These are phyloP conservation scores for Colletotrichum sp. DNA, from an alignment of 2,329 filamentous ascomycete species.

Conservation along the genomic window DNA sequence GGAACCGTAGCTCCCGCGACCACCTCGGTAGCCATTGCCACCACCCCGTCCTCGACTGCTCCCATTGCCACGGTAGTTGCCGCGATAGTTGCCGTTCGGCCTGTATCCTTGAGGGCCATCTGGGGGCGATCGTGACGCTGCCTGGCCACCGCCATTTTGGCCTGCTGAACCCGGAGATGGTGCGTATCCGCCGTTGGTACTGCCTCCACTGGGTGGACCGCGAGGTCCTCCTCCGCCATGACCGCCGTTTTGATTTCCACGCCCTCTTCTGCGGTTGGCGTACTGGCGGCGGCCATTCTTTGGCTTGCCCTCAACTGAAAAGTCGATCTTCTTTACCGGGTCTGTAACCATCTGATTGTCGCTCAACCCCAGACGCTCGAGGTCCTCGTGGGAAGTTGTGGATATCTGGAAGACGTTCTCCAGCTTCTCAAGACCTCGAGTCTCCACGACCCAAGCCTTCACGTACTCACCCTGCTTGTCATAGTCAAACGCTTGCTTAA, in stretches of 20 bases:
- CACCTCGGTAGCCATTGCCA: not conserved
- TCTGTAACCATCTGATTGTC: conserved; percentile 70
- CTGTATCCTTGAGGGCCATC: conserved; percentile 10
- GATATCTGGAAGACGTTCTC: conserved; percentile 74
- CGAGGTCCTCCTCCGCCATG: not conserved
- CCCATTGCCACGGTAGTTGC: not conserved
- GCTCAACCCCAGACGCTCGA: conserved; percentile 59
- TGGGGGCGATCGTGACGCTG: not conserved
- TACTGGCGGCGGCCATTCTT: conserved; percentile 38
- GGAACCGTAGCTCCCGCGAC: not conserved
- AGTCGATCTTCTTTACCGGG: conserved; percentile 70
- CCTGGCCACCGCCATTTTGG: not conserved
- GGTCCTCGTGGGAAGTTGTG: conserved; percentile 64
- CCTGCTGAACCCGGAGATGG: not conserved
- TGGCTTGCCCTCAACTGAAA: conserved; percentile 59
- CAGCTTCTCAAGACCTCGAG: conserved; percentile 57
- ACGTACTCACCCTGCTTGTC: conserved; percentile 74
- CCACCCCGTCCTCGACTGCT: not conserved
- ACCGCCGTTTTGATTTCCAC: conserved; percentile 7
- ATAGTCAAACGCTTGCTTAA: conserved; percentile 82
- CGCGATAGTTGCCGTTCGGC: not conserved
- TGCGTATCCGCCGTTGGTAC: not conserved
- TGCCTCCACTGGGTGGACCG: not conserved
- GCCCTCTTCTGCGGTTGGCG: conserved; percentile 28
- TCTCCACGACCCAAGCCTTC: conserved; percentile 74